These are phyloP conservation scores for Meyerozyma guilliermondii DNA, from an alignment of 1,139 yeast species.

Conservation along the genomic window DNA sequence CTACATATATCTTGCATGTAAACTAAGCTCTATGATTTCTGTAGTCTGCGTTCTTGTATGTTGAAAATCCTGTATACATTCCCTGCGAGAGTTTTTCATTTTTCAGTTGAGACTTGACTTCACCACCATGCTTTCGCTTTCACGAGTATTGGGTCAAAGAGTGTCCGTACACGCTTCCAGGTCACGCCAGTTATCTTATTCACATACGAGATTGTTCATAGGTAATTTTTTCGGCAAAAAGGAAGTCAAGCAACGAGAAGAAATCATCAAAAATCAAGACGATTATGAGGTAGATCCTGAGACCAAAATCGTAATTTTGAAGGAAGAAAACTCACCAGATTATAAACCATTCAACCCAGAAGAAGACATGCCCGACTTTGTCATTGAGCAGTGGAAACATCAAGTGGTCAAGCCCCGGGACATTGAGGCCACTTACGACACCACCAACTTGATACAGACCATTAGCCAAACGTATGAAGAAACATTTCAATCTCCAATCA, in stretches of 20 bases:
- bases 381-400: constrained; percentile 33
- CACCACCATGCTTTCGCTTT: neutral
- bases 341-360: constrained; percentile 21
- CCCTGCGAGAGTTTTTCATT: neutral
- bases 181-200: neutral
- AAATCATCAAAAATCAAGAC: constrained; percentile 38
- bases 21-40: too few species aligned
- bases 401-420: constrained; percentile 19
- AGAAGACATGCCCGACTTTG: constrained; percentile 32
- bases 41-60: too few species aligned
- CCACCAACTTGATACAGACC: constrained; percentile 19
- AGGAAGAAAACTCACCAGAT: constrained; percentile 31
- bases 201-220: constrained; percentile 9
- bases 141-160: neutral
- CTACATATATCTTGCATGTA: too few species aligned
- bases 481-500: constrained; percentile 6
- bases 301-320: constrained; percentile 33
- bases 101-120: neutral
- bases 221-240: constrained; percentile 17
- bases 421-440: constrained; percentile 26
- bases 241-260: constrained; percentile 22
- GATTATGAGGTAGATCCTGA: constrained; percentile 29
- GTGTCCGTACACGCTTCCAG: neutral
- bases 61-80: neutral
- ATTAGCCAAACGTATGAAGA: constrained; percentile 24